Evolutionary conservation across 805 yeast genomes (phyloP).

Genomic region (Metschnikowia gruessii): DNA sequence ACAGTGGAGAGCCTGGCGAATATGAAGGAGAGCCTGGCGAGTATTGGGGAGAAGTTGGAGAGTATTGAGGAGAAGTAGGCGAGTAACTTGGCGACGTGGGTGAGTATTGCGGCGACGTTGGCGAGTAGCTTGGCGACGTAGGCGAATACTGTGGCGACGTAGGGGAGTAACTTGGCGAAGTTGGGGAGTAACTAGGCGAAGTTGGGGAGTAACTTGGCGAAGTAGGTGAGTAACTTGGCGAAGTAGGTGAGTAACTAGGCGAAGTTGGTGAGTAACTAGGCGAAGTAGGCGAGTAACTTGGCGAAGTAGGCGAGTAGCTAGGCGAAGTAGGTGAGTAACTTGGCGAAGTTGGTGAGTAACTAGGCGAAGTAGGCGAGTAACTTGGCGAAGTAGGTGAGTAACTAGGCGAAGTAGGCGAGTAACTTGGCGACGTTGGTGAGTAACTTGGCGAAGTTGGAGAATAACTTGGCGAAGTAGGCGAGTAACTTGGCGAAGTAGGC

Average conservation of each 20-base stretch:
- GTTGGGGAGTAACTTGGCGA: constrained; percentile 77
- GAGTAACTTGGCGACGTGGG: constrained; percentile 48
- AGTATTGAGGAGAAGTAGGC: constrained; percentile 52
- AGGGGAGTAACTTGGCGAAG: constrained; percentile 53
- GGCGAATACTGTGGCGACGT: constrained; percentile 28
- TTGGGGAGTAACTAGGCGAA: constrained; percentile 57
- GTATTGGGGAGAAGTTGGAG: constrained; percentile 49
- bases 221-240: constrained; percentile 76
- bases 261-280: constrained; percentile 79
- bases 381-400: too few species aligned
- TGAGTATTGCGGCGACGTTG: constrained; percentile 24
- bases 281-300: constrained; percentile 41
- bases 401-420: too few species aligned
- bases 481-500: constrained; percentile 73
- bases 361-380: too few species aligned
- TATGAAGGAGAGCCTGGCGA: constrained; percentile 47
- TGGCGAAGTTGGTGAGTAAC: too few species aligned
- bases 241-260: constrained; percentile 75
- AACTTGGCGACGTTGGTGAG: too few species aligned
- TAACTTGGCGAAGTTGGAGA: too few species aligned
- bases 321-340: too few species aligned
- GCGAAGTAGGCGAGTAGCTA: too few species aligned
- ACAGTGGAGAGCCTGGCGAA: constrained; percentile 31
- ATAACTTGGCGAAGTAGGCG: constrained; percentile 74
- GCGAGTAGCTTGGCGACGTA: constrained; percentile 22